These are phyloP conservation scores for Hibiscus syriacus DNA, from an alignment of 345 rosid genomes.

Conservation along the genomic window DNA sequence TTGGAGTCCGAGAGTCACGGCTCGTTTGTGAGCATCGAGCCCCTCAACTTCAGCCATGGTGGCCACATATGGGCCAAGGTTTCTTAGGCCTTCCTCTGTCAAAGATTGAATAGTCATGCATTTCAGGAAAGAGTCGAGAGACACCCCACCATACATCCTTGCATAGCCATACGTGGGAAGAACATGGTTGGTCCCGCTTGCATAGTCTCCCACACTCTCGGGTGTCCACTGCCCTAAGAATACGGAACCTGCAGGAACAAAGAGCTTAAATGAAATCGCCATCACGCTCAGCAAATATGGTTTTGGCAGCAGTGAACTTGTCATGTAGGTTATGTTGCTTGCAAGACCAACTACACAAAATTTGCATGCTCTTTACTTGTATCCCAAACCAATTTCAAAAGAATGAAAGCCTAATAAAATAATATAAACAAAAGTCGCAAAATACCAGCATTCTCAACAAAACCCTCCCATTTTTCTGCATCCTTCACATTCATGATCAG, in stretches of 20 bases:
- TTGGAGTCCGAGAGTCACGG: constrained; percentile 71
- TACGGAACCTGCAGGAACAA: background rate
- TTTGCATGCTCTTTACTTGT: background rate
- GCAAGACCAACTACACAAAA: too few species aligned
- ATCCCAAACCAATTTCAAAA: background rate
- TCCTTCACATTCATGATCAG: constrained; percentile 78
- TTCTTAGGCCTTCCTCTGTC: constrained; percentile 77
- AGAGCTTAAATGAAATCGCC: background rate
- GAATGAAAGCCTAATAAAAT: background rate
- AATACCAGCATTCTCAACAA: constrained; percentile 79
- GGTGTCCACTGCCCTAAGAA: constrained; percentile 56
- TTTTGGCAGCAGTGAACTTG: background rate
- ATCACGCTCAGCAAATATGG: too few species aligned
- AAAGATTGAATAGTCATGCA: constrained; percentile 74
- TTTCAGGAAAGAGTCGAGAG: constrained; percentile 73
- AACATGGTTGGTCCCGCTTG: constrained; percentile 88
- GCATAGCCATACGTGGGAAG: constrained; percentile 80
- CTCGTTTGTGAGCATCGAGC: constrained; percentile 42
- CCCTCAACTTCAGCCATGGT: background rate
- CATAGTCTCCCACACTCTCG: constrained; percentile 95
- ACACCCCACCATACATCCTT: constrained; percentile 86
- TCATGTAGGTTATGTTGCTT: too few species aligned
- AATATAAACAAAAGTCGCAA: background rate
- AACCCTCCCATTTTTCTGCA: constrained; percentile 87
- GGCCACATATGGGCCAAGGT: constrained; percentile 20